Base-by-base conservation (phyloP, 2,329 filamentous ascomycete genomes). In the Ceratocystis alfenasii region DNA sequence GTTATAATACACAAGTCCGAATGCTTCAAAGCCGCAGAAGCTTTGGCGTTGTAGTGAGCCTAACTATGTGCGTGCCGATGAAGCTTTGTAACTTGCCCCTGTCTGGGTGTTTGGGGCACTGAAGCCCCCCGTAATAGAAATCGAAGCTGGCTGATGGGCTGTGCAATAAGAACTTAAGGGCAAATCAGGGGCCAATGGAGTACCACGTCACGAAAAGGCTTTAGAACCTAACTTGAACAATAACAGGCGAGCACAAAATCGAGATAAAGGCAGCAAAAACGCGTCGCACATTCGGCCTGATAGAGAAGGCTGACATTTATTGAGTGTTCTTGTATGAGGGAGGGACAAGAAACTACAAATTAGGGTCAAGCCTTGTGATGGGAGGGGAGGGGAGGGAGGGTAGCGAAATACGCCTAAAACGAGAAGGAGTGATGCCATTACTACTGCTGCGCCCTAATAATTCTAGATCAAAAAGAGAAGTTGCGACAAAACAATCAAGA, bases 21-120 rank as follows among this genome's bases (percentile, higher is more conserved):
- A 17, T 30, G 17, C 30, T 28, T 30, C 7, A 20, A 36, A n/a
- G 28, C 28, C 30, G 28, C 28, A 59, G 55, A 59, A 59, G 55
- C 55, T 59, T 59, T 59, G 55, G 55, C 55, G 25, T 59, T 33
- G 50, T 55, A 8, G 57, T 41, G 36, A 41, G 60, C 36, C 45
- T 22, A 46, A 7, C 10, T 44, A 36, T 30, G 30, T 36, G 60
- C 22, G 33, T 28, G 20, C 36, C 22, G 60, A 12, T 28, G 22
- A 62, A 44, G 33, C 60, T 30, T 44, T 46, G 22, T 22, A 41
- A 10, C 25, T 25, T 15, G 30, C 25, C 20, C 17, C 55, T n/a
- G 30, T 33, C 33, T 36, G 55, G 28, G 28, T 20, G 20, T 36
- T 61, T 61, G 57, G 57, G 57, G 55, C 55, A 25, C 12, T 30